Evolutionary conservation across 345 rosid genomes (phyloP), one percentile per base, ranked within the genome.

Genomic region (Citrus glauca): DNA sequence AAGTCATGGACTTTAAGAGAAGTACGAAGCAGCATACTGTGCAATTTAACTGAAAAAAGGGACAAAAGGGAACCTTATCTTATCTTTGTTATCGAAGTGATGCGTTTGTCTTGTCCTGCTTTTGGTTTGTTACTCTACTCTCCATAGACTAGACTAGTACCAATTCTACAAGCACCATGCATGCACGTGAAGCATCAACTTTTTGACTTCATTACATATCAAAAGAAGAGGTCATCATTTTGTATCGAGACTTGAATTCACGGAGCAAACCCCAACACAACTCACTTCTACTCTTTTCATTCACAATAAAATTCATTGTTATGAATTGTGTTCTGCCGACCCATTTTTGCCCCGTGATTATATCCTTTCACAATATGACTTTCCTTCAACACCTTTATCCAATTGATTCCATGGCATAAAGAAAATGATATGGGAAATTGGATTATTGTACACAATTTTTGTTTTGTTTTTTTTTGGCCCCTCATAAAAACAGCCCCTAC

Each of bases 201-300:
- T 50, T 71, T 50, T 30, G 22, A 50, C 61, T 72, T 53, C 72
- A 60, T 59, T 61, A 20, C 57, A 73, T 9, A 73, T 67, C 69
- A 57, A 42, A 4, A 2, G 33, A 45, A 42, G 30, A 45, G 50
- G 50, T 45, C 14, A 45, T 45, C 4, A 45, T 45, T 45, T 45
- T 13, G 50, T 3, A 11, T 45, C 50, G 50, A 45, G 16, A 13
- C 50, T 45, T 45, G 50, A 68, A 50, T 11, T 64, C 42, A 42
- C 27, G 14, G 25, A 13, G 66, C 57, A 4, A 17, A 22, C 14
- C 56, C 6, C 57, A 17, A 53, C 57, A 5, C 57, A 5, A 2
- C 48, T 53, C 57, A 5, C 0, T 53, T 16, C 1, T 2, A 53
- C 57, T 5, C 57, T 1, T 4, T 53, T 0, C 7, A 5, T 53